Evolutionary conservation across 2,329 filamentous ascomycete species (phyloP).

Genomic region (Mycosphaerella sp.): DNA sequence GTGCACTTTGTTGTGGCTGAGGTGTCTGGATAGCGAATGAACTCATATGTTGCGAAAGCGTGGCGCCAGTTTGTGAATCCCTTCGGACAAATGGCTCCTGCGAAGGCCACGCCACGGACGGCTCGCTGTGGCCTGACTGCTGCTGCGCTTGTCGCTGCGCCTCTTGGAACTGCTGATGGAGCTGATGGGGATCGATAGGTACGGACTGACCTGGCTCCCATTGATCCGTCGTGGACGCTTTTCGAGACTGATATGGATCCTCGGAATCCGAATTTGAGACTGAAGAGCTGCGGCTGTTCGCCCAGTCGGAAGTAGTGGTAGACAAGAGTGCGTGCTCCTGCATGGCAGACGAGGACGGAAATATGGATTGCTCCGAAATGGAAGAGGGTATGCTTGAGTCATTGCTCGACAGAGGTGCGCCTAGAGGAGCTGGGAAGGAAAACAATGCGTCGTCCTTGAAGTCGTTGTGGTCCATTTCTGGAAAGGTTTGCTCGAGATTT

Average conservation of each 20-base stretch:
- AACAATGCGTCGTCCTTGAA: conserved; percentile 23
- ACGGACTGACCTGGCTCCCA: conserved; percentile 36
- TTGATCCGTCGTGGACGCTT: conserved; percentile 23
- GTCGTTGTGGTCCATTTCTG: conserved; percentile 22
- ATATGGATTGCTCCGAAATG: conserved; percentile 26
- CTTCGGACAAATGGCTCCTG: conserved; percentile 31
- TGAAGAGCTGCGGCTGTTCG: conserved; percentile 32
- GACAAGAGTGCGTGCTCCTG: conserved; percentile 25
- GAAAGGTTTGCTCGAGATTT: conserved; percentile 22
- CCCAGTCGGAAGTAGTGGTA: conserved; percentile 28
- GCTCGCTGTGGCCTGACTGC: conserved; percentile 18
- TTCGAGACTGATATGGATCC: conserved; percentile 10
- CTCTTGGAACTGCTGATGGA: conserved; percentile 34
- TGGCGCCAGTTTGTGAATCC: conserved; percentile 29
- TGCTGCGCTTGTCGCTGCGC: conserved; percentile 18
- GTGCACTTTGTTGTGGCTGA: conserved; percentile 25
- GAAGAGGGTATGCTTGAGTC: conserved; percentile 29
- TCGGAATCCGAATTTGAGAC: conserved; percentile 22
- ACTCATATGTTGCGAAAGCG: conserved; percentile 35
- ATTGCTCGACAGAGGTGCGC: conserved; percentile 25
- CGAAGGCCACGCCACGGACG: conserved; percentile 30
- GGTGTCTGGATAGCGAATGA: conserved; percentile 33
- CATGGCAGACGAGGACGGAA: conserved; percentile 24
- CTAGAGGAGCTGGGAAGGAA: conserved; percentile 18
- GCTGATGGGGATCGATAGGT: conserved; percentile 32